These are phyloP conservation scores for Cladosporium sp. DNA, from an alignment of 2,329 filamentous ascomycete species.

Conservation along the genomic window DNA sequence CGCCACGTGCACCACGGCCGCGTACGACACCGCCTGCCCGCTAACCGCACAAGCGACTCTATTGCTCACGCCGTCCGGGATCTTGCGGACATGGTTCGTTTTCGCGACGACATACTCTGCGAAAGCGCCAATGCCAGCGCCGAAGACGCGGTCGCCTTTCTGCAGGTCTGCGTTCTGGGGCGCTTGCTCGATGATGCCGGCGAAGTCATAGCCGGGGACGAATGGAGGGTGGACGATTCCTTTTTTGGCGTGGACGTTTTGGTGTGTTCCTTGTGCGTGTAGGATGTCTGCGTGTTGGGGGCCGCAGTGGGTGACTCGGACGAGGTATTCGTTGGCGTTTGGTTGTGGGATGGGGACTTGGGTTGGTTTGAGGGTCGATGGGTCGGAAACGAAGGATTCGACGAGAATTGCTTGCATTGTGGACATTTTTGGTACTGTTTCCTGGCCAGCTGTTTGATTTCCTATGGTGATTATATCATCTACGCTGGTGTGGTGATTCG, in stretches of 20 bases:
- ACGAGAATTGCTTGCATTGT: conserved; percentile 50
- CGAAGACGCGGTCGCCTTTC: conserved; percentile 58
- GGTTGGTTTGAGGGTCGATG: conserved; percentile 33
- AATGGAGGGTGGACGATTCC: conserved; percentile 60
- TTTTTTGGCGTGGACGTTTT: conserved; percentile 55
- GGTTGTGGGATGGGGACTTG: conserved; percentile 39
- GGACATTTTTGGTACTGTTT: neutral
- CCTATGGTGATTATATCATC: neutral
- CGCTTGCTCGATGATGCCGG: conserved; percentile 53
- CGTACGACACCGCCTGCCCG: conserved; percentile 58
- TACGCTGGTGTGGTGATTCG: neutral
- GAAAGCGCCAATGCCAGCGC: conserved; percentile 55
- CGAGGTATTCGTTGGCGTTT: conserved; percentile 42
- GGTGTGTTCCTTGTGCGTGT: conserved; percentile 61
- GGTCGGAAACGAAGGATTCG: conserved; percentile 39
- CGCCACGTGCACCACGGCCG: conserved; percentile 49
- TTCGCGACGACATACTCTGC: conserved; percentile 53
- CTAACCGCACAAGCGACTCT: conserved; percentile 57
- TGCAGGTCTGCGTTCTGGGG: conserved; percentile 32
- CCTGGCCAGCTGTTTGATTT: neutral
- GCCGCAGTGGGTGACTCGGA: conserved; percentile 57
- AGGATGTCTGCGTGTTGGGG: conserved; percentile 64
- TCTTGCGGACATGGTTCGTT: conserved; percentile 43
- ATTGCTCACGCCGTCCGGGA: conserved; percentile 52
- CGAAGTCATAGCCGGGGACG: conserved; percentile 62